Conservation (phyloP, 371 early-diverging fungal genomes). For the Mucor racemosus region DNA sequence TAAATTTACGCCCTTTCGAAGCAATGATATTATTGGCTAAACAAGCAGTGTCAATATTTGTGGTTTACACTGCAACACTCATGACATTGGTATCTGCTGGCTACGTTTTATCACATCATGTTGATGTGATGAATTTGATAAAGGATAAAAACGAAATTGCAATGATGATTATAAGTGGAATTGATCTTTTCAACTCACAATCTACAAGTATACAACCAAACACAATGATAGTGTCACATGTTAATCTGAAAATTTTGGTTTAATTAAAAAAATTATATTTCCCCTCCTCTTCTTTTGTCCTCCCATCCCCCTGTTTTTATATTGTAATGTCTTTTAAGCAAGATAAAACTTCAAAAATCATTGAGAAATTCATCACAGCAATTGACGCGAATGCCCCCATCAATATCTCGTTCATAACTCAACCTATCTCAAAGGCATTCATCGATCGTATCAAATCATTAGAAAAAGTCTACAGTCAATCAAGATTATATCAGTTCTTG, state of each 20-base stretch:
- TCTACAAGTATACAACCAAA: neutral
- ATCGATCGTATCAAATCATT: slow-evolving; percentile 32
- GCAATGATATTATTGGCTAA: slow-evolving; percentile 43
- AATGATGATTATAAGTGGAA: slow-evolving; percentile 19
- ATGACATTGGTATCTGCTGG: slow-evolving; percentile 23
- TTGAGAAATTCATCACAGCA: slow-evolving; percentile 15
- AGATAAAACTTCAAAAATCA: slow-evolving; percentile 9
- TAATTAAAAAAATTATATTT: neutral
- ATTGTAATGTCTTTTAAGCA: slow-evolving; percentile 13
- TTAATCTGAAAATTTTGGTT: neutral
- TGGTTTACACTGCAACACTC: slow-evolving; percentile 33
- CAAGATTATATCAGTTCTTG: slow-evolving; percentile 36
- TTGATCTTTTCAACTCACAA: slow-evolving; percentile 2
- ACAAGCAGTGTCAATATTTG: slow-evolving; percentile 30
- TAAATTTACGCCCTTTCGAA: slow-evolving; percentile 44
- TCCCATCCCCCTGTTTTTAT: neutral
- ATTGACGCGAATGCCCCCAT: slow-evolving; percentile 43
- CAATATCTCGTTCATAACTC: slow-evolving; percentile 39
- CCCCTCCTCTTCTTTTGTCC: neutral
- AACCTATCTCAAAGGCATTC: slow-evolving; percentile 27
- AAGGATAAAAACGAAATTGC: slow-evolving; percentile 10
- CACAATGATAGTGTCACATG: neutral
- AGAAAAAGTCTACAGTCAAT: slow-evolving; percentile 40
- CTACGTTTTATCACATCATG: slow-evolving; percentile 13
- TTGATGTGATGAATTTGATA: neutral